phyloP scores from a whole-genome alignment of 78 protist genomes.

The Dictyostelium purpureum region DNA sequence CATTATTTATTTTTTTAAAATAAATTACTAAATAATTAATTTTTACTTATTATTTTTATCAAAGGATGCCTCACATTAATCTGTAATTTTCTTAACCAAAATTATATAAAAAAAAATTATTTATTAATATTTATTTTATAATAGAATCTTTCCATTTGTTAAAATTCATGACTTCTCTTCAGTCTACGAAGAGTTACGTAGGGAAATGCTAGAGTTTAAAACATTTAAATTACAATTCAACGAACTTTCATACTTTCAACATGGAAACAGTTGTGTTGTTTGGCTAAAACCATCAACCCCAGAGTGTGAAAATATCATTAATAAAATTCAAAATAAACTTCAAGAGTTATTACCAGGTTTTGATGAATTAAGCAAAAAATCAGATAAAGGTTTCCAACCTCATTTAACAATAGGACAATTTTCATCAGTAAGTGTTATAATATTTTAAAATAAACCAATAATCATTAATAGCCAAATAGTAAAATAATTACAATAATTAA shows the following conservation, averaged over 20 bases:
- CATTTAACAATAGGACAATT: conserved; percentile 79
- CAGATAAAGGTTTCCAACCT: conserved; percentile 57
- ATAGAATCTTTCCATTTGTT: conserved; percentile 78
- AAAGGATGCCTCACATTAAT: conserved; percentile 87
- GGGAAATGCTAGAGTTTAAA: neutral
- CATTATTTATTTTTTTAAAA: no score
- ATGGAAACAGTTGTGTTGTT: conserved; percentile 55
- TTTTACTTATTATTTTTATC: no score
- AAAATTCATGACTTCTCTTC: conserved; percentile 3
- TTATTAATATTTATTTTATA: neutral
- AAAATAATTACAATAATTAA: no score
- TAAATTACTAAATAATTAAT: no score
- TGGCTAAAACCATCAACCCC: conserved; percentile 76
- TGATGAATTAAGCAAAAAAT: conserved; percentile 46
- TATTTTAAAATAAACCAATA: neutral
- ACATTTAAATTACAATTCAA: conserved; percentile 42
- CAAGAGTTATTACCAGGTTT: conserved; percentile 38
- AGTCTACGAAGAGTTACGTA: neutral
- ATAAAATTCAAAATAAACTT: conserved; percentile 9
- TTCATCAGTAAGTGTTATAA: neutral
- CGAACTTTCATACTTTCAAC: conserved; percentile 65
- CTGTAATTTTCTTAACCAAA: neutral
- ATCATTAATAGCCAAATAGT: no score
- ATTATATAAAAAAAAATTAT: no score
- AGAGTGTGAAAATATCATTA: conserved; percentile 22